Evolutionary conservation across 2,329 filamentous ascomycete species (phyloP).

Genomic region (Phyllosticta citriasiana): DNA sequence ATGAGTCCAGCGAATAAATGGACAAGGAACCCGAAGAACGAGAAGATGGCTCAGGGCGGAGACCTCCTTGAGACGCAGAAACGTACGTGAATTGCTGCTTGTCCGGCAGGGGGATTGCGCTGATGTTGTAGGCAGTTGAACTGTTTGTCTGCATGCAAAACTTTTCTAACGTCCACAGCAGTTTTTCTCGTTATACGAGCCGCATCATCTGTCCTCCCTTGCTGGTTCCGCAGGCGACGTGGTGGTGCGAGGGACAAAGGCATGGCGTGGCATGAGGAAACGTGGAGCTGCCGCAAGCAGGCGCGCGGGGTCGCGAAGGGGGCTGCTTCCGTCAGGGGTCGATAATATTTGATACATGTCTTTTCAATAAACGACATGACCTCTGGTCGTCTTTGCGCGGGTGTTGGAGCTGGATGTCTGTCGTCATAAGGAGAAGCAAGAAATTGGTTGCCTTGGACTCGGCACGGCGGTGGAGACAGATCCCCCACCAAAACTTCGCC

Average conservation of each 20-base stretch:
- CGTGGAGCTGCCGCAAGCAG: background rate
- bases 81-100: too few species aligned
- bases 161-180: background rate
- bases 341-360: background rate
- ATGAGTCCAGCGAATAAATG: too few species aligned
- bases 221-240: background rate
- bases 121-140: background rate
- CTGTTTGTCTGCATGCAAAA: background rate
- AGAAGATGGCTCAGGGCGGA: too few species aligned
- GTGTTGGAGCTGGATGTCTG: background rate
- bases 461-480: background rate
- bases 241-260: background rate
- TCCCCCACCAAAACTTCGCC: conserved; percentile 8
- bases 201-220: background rate
- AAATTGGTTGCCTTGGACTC: background rate
- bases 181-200: background rate
- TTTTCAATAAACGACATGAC: background rate
- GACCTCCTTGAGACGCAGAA: too few species aligned
- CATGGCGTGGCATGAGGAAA: background rate
- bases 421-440: background rate
- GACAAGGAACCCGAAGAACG: too few species aligned
- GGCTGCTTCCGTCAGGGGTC: background rate
- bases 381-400: background rate
- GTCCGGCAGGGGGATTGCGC: too few species aligned
- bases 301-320: background rate